Conservation (phyloP, 805 yeast species). For the Cyberlindnera lachancei region DNA sequence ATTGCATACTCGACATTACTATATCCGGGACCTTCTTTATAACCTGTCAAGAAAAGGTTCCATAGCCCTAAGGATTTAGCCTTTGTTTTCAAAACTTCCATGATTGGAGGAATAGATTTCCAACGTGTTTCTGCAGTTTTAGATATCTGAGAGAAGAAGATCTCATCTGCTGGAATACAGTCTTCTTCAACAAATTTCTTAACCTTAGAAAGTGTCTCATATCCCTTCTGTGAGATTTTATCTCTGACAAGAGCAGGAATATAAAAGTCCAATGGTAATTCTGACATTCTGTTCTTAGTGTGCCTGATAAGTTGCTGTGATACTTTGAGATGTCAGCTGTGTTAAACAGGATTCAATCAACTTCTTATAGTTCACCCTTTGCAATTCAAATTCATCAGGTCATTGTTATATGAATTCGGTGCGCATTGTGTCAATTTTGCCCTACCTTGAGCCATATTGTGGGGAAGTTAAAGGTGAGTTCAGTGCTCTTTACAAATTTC, state of each 20-base stretch:
- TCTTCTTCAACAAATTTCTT: constrained; percentile 49
- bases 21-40: constrained; percentile 45
- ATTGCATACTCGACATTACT: constrained; percentile 57
- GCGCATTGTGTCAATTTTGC: no score
- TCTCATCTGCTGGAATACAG: constrained; percentile 48
- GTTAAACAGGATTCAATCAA: no score
- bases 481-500: no score
- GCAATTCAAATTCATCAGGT: no score
- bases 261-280: constrained; percentile 16
- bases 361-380: no score
- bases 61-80: constrained; percentile 49
- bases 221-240: constrained; percentile 27
- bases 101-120: constrained; percentile 37
- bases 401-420: no score
- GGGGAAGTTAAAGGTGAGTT: background rate
- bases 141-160: constrained; percentile 34
- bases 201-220: constrained; percentile 26
- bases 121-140: constrained; percentile 37
- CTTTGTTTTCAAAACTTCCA: constrained; percentile 43
- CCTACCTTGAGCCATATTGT: no score
- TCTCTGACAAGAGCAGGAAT: constrained; percentile 30
- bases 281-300: background rate
- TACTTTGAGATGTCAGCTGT: no score
- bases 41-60: constrained; percentile 45
- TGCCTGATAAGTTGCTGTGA: no score